These are phyloP conservation scores for Afroboletus lepidellus DNA, from an alignment of 1,284 basidiomycete genomes.

Conservation along the genomic window DNA sequence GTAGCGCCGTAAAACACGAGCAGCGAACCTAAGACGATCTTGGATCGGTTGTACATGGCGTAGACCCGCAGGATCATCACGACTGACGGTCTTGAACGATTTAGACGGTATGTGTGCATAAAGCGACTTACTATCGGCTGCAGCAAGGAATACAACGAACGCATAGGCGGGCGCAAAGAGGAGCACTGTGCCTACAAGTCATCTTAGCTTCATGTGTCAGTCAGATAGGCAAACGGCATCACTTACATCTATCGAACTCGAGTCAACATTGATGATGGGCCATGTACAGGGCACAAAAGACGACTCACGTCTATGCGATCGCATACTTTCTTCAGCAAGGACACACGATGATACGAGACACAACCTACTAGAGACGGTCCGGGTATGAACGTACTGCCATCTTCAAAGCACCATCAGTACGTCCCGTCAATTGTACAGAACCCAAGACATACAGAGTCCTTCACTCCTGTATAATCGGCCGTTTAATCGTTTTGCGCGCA, in stretches of 20 bases:
- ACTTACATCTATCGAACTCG: slow-evolving; percentile 19
- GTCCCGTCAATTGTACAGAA: not conserved
- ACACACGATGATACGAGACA: not conserved
- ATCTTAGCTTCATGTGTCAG: not conserved
- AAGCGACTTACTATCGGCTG: slow-evolving; percentile 19
- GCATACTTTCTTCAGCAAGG: not conserved
- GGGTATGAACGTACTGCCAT: not conserved
- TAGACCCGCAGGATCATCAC: slow-evolving; percentile 29
- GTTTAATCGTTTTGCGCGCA: not conserved
- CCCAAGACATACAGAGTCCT: not conserved
- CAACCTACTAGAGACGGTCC: not conserved
- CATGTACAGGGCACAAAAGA: not conserved
- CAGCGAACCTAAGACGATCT: slow-evolving; percentile 15
- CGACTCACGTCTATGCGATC: not conserved
- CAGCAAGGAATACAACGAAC: slow-evolving; percentile 20
- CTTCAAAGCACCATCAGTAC: not conserved
- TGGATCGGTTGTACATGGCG: slow-evolving; percentile 24
- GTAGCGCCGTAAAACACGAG: slow-evolving; percentile 14
- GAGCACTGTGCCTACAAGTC: slow-evolving; percentile 13
- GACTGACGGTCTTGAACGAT: slow-evolving; percentile 7
- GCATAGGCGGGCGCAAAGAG: not conserved
- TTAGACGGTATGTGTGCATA: not conserved
- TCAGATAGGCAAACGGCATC: not conserved
- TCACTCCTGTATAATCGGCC: not conserved
- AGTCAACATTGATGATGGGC: not conserved